These are phyloP conservation scores for Silene uniflora DNA, from an alignment of 148 eudicot genomes.

Conservation along the genomic window DNA sequence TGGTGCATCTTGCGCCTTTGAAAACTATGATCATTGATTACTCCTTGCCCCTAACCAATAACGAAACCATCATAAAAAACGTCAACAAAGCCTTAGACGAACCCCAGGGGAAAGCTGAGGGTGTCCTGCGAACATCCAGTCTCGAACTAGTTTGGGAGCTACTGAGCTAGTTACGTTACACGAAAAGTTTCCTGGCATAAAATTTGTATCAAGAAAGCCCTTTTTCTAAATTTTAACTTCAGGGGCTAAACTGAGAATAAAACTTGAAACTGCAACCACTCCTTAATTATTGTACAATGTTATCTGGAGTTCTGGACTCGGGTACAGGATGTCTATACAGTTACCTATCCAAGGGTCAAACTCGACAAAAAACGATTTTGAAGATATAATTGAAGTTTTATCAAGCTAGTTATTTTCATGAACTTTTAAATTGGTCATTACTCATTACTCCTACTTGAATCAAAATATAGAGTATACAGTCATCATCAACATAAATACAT, in stretches of 20 bases:
- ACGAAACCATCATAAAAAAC: neutral
- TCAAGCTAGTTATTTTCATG: no score
- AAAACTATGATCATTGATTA: no score
- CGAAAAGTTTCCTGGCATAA: neutral
- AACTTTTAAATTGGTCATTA: no score
- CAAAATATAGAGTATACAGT: no score
- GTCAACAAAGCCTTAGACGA: neutral
- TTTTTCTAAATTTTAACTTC: neutral
- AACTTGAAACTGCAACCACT: neutral
- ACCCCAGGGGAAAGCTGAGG: neutral
- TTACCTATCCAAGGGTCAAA: neutral
- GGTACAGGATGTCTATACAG: neutral
- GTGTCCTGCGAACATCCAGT: neutral
- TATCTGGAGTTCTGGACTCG: no score
- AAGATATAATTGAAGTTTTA: no score
- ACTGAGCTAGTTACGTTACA: neutral
- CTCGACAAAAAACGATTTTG: neutral
- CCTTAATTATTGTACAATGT: neutral
- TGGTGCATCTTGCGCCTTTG: no score
- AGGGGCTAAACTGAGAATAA: neutral
- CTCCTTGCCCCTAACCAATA: neutral
- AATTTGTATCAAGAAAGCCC: neutral
- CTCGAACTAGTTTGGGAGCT: neutral
- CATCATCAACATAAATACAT: no score
- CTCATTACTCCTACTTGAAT: no score